phyloP scores from a whole-genome alignment of 805 yeast species.

The Schwanniomyces yamadae region DNA sequence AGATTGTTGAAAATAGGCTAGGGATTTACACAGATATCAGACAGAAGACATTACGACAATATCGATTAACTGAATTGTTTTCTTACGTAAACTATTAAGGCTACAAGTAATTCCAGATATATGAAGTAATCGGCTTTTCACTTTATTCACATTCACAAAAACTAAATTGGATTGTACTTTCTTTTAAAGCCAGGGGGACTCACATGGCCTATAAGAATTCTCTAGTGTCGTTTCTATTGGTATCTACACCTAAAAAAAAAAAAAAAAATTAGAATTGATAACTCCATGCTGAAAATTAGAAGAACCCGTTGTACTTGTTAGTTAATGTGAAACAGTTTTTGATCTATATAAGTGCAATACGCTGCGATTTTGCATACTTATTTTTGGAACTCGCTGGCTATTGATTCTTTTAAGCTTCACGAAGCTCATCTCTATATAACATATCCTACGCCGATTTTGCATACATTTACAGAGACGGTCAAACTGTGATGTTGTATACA shows the following conservation, averaged over 20 bases:
- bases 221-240: too few relatives aligned
- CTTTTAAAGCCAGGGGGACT: too few relatives aligned
- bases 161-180: too few relatives aligned
- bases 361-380: neutral
- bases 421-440: neutral
- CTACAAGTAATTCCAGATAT: neutral
- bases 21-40: neutral
- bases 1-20: neutral
- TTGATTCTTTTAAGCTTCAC: neutral
- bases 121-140: neutral
- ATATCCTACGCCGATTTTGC: neutral
- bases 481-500: neutral
- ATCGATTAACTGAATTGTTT: neutral
- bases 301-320: too few relatives aligned
- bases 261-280: too few relatives aligned
- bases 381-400: neutral
- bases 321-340: too few relatives aligned
- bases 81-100: neutral
- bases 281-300: too few relatives aligned
- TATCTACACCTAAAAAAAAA: too few relatives aligned
- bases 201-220: too few relatives aligned
- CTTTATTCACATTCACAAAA: too few relatives aligned
- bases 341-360: too few relatives aligned
- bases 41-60: neutral
- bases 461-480: neutral